Evolutionary conservation across 75 land plant species (phyloP).

Genomic region (Ceratopteris richardii): DNA sequence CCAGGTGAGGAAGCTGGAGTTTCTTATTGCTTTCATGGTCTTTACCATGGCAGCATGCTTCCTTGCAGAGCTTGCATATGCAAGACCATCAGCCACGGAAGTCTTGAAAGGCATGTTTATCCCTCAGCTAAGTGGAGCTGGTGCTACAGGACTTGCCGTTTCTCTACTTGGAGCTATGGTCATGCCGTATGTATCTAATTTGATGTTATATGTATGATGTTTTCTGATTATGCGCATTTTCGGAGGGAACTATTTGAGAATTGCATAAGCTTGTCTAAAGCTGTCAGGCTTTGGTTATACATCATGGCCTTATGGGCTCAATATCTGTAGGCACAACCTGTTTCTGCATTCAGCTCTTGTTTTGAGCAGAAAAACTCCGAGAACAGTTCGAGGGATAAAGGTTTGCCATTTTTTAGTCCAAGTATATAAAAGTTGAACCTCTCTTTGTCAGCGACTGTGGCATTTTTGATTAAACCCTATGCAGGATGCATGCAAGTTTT

Average conservation of each 20-base stretch:
- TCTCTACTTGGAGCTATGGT: no score
- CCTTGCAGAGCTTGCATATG: no score
- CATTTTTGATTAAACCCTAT: neutral
- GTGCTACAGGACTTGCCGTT: slow-evolving; percentile 74
- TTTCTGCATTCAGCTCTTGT: slow-evolving; percentile 93
- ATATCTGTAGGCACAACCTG: slow-evolving; percentile 74
- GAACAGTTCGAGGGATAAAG: no score
- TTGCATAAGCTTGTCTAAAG: no score
- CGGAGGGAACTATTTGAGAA: neutral
- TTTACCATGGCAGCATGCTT: no score
- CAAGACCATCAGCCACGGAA: slow-evolving; percentile 65
- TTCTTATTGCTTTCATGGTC: no score
- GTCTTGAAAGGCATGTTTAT: slow-evolving; percentile 68
- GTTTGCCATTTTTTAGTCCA: slow-evolving; percentile 28
- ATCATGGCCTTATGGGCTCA: no score
- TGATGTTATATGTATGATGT: slow-evolving; percentile 56
- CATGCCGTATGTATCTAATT: slow-evolving; percentile 38
- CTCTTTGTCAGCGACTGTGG: no score
- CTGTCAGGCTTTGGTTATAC: no score
- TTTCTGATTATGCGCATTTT: no score
- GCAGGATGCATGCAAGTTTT: slow-evolving; percentile 81
- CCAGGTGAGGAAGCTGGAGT: no score
- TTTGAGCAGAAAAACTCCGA: slow-evolving; percentile 53
- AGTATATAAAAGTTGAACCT: no score
- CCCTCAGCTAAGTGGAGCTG: slow-evolving; percentile 60